Evolutionary conservation across 1,284 basidiomycete genomes (phyloP).

Genomic region (Marasmius fiardii): DNA sequence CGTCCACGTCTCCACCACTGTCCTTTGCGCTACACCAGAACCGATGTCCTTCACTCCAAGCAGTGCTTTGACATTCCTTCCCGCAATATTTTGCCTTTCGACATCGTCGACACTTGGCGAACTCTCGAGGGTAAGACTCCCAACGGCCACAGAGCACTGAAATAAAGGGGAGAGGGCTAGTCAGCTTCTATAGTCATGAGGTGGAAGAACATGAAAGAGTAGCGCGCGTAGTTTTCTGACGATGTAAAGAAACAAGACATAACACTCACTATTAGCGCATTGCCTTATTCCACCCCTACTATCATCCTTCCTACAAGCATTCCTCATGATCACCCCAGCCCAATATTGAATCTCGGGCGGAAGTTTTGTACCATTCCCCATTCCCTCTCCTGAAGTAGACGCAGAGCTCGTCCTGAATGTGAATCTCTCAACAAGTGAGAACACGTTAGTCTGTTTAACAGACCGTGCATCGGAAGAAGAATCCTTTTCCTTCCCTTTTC

Average conservation of each 20-base stretch:
- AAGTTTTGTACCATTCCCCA: constrained; percentile 53
- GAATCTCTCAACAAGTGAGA: constrained; percentile 94
- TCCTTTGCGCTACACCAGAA: constrained; percentile 85
- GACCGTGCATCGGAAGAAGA: constrained; percentile 17
- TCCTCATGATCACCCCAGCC: constrained; percentile 99
- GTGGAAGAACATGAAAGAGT: neutral
- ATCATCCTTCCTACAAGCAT: constrained; percentile 98
- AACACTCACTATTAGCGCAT: constrained; percentile 87
- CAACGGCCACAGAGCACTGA: constrained; percentile 92
- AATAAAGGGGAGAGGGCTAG: constrained; percentile 4
- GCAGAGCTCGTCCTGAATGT: constrained; percentile 88
- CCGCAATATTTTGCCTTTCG: constrained; percentile 98
- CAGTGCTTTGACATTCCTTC: constrained; percentile 95
- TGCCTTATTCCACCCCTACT: constrained; percentile 90
- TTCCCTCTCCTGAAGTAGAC: constrained; percentile 62
- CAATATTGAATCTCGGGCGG: constrained; percentile 97
- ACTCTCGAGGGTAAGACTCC: constrained; percentile 93
- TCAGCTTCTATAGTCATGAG: neutral
- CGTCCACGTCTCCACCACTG: constrained; percentile 50
- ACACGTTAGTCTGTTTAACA: constrained; percentile 78
- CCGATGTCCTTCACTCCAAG: constrained; percentile 96
- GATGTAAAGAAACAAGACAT: constrained; percentile 2
- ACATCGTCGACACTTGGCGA: constrained; percentile 95
- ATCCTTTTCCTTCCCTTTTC: constrained; percentile 42
- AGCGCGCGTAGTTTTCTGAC: too few species aligned